A percentile compares a stretch with the other conserved stretches of the same genome.
Conservation (phyloP, 495 filamentous ascomycete genomes). For the Aspergillus mulundensis region DNA sequence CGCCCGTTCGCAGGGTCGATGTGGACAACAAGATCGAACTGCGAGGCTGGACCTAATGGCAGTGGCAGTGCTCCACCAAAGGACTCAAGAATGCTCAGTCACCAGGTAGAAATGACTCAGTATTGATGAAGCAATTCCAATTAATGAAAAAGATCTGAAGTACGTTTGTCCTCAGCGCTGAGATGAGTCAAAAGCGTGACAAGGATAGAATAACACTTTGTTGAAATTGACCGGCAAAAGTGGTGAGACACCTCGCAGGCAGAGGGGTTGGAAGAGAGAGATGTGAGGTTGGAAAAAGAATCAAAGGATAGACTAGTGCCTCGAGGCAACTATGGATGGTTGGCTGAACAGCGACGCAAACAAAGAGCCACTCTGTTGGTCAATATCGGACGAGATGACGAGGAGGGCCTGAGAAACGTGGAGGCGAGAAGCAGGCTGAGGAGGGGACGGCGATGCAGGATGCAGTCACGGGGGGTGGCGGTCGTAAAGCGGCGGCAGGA, state of each 20-base stretch:
- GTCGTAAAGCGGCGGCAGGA: background rate
- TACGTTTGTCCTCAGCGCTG: background rate
- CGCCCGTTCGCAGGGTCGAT: conserved; percentile 26
- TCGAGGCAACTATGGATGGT: conserved; percentile 2
- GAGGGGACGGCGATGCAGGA: background rate
- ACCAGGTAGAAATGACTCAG: background rate
- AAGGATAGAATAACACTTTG: background rate
- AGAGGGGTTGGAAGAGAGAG: background rate
- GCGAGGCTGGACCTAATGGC: background rate
- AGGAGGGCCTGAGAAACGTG: background rate
- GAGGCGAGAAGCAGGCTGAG: conserved; percentile 1
- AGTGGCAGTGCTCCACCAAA: background rate
- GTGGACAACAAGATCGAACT: background rate
- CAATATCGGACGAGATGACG: conserved; percentile 1
- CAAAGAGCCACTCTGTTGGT: background rate
- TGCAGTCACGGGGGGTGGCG: conserved; percentile 7
- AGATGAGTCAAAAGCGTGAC: too few species aligned
- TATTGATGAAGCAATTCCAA: background rate
- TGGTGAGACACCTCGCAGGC: background rate
- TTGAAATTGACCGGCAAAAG: background rate
- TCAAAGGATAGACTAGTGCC: background rate
- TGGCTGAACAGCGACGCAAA: conserved; percentile 9
- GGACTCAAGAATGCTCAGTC: background rate
- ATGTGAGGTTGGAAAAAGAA: conserved; percentile 5
- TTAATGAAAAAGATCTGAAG: background rate